phyloP scores from a whole-genome alignment of 306 rosid genomes.

The Spatholobus suberectus region DNA sequence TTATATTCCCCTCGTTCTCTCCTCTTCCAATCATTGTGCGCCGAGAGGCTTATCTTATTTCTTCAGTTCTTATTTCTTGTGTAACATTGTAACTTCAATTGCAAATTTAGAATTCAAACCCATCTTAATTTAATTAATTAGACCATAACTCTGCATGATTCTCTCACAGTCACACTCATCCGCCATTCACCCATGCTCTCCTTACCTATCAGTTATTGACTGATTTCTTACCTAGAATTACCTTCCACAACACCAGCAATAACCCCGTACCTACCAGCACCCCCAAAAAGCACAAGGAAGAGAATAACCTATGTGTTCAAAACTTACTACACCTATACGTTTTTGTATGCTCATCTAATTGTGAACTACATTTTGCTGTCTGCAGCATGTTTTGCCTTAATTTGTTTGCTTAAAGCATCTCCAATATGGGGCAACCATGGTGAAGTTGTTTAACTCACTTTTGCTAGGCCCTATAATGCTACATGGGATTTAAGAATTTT shows the following conservation, averaged over 20 bases:
- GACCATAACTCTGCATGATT: conserved; percentile 15
- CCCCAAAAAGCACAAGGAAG: background rate
- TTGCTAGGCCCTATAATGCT: too few relatives aligned
- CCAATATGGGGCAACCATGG: too few relatives aligned
- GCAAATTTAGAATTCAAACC: conserved; percentile 6
- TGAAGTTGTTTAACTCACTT: too few relatives aligned
- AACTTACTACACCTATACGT: background rate
- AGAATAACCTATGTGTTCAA: background rate
- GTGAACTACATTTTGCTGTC: conserved; percentile 15
- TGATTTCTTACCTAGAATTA: background rate
- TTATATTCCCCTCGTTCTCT: background rate
- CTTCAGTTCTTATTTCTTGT: too few relatives aligned
- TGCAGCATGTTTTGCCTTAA: background rate
- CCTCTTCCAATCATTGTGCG: background rate
- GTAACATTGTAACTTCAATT: background rate
- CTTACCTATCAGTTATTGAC: background rate
- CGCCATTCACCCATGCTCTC: conserved; percentile 19
- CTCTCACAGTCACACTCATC: conserved; percentile 3
- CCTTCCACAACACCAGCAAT: background rate
- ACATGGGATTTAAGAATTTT: too few relatives aligned
- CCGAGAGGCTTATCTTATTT: background rate
- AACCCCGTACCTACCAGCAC: background rate
- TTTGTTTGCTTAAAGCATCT: too few relatives aligned
- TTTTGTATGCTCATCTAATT: background rate
- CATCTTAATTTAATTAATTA: conserved; percentile 29